Evolutionary conservation across 495 filamentous ascomycete species (phyloP).

Genomic region (Sordaria brevicollis): DNA sequence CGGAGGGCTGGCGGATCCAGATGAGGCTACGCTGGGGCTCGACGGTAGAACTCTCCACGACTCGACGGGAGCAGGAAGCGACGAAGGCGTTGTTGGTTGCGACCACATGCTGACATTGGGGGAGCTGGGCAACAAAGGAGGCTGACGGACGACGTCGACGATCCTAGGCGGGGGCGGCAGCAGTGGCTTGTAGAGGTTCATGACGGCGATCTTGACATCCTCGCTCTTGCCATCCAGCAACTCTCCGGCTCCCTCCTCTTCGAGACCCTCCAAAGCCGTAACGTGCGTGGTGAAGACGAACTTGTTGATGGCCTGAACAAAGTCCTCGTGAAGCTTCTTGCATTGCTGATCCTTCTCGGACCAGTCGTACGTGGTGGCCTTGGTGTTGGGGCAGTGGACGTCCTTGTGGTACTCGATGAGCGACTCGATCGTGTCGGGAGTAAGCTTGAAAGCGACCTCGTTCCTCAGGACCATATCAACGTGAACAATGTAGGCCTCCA

Average conservation of each 20-base stretch:
- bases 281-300: slow-evolving; percentile 91
- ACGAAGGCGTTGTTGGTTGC: slow-evolving; percentile 39
- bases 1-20: slow-evolving; percentile 52
- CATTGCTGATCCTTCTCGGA: slow-evolving; percentile 91
- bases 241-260: slow-evolving; percentile 95
- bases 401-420: slow-evolving; percentile 97
- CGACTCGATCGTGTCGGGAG: slow-evolving; percentile 89
- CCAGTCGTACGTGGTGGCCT: slow-evolving; percentile 88
- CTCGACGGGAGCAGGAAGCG: slow-evolving; percentile 62
- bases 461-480: slow-evolving; percentile 98
- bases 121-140: slow-evolving; percentile 79
- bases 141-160: slow-evolving; percentile 81
- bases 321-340: slow-evolving; percentile 97
- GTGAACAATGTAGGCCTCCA: slow-evolving; percentile 97
- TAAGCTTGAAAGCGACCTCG: slow-evolving; percentile 97
- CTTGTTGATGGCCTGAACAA: slow-evolving; percentile 93
- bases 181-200: slow-evolving; percentile 77
- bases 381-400: slow-evolving; percentile 83
- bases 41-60: slow-evolving; percentile 91
- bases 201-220: slow-evolving; percentile 83
- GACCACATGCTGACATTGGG: slow-evolving; percentile 74
- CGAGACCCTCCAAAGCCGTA: slow-evolving; percentile 84
- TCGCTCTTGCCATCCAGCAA: slow-evolving; percentile 84
- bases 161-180: slow-evolving; percentile 88
- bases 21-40: slow-evolving; percentile 63